Percentiles rank a stretch among this genome's conserved stretches.
Evolutionary conservation across 352 stramenopile genomes (phyloP).

Genomic region (Globisporangium echinulatum): DNA sequence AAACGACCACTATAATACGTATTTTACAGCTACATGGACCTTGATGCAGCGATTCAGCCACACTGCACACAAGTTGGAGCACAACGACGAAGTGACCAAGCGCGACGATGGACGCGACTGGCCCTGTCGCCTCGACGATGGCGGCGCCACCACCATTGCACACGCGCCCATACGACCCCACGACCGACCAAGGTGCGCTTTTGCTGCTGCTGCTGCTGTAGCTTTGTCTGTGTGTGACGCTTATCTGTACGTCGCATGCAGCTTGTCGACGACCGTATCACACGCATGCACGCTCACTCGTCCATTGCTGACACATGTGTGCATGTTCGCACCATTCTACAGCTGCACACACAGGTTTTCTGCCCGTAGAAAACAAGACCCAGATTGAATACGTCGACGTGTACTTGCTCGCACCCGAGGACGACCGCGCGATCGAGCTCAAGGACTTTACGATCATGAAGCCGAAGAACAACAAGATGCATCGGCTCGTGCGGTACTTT

Average conservation of each 20-base stretch:
- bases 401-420: conserved; percentile 63
- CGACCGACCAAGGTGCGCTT: conserved; percentile 7
- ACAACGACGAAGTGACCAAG: background rate
- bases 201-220: background rate
- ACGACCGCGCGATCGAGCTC: conserved; percentile 51
- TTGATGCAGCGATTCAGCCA: no score
- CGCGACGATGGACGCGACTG: background rate
- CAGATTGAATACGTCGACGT: conserved; percentile 64
- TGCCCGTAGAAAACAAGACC: background rate
- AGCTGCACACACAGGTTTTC: background rate
- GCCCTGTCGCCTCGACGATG: background rate
- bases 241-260: background rate
- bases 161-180: conserved; percentile 11
- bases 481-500: conserved; percentile 61
- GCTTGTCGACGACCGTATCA: no score
- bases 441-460: conserved; percentile 84
- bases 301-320: no score
- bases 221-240: no score
- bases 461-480: conserved; percentile 73
- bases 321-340: background rate
- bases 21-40: no score
- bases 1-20: no score
- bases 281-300: no score
- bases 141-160: background rate
- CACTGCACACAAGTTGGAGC: background rate